Base-by-base conservation (phyloP, 2,329 filamentous ascomycete genomes). In the Chaetothyriales sp. region DNA sequence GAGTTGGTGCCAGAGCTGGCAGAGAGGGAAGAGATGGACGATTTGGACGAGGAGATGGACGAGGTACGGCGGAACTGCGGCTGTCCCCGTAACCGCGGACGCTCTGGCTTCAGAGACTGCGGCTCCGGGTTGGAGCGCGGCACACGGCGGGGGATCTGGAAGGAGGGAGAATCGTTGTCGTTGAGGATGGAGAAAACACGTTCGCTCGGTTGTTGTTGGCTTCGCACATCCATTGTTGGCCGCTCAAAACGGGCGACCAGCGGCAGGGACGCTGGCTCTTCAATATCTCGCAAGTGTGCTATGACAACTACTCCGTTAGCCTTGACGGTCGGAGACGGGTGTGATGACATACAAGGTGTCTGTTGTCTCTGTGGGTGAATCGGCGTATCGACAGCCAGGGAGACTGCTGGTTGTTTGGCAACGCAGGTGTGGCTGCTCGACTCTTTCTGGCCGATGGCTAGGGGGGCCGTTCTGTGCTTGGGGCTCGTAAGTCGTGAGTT, bases 151-250 rank as follows among this genome's bases (percentile, higher is more conserved):
- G 20, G 45, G 49, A 71, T 65, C 36, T 66, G 65, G 59, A 71
- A 71, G 22, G 69, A 69, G 44, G 69, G 69, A 52, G 69, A 66
- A 55, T 71, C 68, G 61, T 71, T 68, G 60, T 71, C 70, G 61
- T 71, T 71, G 53, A 71, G 55, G 56, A 71, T 71, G 26, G 69
- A 71, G 57, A 61, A 60, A 53, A 60, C 50, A 53, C 57, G 57
- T 55, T 53, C 59, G 55, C 59, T 45, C 47, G 55, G 48, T 39
- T 25, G 48, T 39, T 25, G 22, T 53, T 57, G 56, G 49, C 52
- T 59, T 53, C 55, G 57, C 53, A 56, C 58, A 56, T 61, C 59
- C 59, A 61, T 61, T 54, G 55, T 59, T 54, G 48, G 57, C 59
- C 55, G 50, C 53, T 51, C 49, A 48, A 50, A 53, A 46, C 44